Conservation (phyloP, 148 eudicot species). For the Fagopyrum homotropicum region DNA sequence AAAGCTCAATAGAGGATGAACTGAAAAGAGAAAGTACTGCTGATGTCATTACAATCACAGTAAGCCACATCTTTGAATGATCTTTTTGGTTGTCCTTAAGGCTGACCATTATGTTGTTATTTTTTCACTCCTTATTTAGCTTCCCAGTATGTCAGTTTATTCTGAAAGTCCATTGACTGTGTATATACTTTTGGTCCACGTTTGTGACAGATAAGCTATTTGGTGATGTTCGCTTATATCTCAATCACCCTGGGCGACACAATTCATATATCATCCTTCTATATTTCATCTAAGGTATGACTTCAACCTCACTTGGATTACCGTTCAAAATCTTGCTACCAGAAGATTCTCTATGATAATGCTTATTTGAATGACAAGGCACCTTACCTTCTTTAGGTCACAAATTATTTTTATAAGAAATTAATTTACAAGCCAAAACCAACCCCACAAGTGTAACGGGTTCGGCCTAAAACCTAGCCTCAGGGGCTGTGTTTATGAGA, state of each 20-base stretch:
- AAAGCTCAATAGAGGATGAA: constrained; percentile 65
- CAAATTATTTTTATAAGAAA: neutral
- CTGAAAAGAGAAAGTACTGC: constrained; percentile 61
- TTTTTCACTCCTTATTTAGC: neutral
- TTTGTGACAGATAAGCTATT: constrained; percentile 48
- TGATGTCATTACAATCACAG: constrained; percentile 49
- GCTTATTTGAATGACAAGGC: neutral
- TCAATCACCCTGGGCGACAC: constrained; percentile 52
- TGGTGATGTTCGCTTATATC: constrained; percentile 66
- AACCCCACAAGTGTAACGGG: too few species aligned
- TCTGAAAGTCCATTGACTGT: neutral
- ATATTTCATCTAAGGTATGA: constrained; percentile 49
- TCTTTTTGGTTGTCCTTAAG: neutral
- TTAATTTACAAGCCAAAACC: too few species aligned
- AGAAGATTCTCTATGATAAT: neutral
- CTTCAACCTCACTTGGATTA: neutral
- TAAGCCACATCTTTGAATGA: constrained; percentile 22
- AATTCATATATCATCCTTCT: constrained; percentile 35
- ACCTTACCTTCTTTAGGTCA: neutral
- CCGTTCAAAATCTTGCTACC: neutral
- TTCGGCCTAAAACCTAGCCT: too few species aligned
- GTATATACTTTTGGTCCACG: neutral
- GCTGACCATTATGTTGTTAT: neutral
- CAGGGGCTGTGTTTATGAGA: too few species aligned
- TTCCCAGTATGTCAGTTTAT: neutral